Evolutionary conservation across 2,329 filamentous ascomycete genomes (phyloP).

Genomic region (Phialophora verrucosa): DNA sequence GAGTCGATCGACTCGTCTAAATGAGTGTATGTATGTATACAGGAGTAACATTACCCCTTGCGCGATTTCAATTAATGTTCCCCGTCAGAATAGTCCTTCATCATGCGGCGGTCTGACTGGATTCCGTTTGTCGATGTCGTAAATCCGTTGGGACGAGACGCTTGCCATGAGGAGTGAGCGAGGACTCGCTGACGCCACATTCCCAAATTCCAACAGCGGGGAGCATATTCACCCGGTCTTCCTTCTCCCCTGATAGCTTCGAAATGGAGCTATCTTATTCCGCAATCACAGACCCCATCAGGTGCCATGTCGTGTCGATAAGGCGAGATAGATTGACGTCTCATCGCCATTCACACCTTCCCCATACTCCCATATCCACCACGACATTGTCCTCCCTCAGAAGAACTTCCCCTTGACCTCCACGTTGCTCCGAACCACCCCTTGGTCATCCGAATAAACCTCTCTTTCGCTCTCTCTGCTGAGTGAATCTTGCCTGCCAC

Average conservation of each 20-base stretch:
- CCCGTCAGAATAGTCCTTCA: no score
- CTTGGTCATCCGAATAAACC: constrained; percentile 31
- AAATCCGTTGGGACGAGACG: no score
- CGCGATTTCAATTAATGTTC: background rate
- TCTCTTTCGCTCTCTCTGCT: constrained; percentile 25
- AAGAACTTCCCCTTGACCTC: constrained; percentile 40
- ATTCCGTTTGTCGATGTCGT: no score
- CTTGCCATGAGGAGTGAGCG: no score
- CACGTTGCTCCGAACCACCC: constrained; percentile 36
- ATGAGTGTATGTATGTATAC: background rate
- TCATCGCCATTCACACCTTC: background rate
- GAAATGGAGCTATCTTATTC: background rate
- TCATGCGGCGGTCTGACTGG: background rate
- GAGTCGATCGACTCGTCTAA: background rate
- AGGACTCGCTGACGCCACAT: background rate
- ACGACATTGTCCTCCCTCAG: constrained; percentile 13
- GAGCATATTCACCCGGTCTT: background rate
- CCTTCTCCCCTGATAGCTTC: background rate
- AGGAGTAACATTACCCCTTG: background rate
- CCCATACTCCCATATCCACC: background rate
- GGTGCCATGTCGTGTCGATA: background rate
- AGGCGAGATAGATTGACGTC: background rate
- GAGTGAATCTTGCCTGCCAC: background rate
- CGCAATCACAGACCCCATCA: no score
- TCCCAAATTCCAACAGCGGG: background rate